A percentile compares a stretch with the other conserved stretches of the same genome.
Evolutionary conservation across 495 filamentous ascomycete species (phyloP).

Genomic region (Daldinia grandis): DNA sequence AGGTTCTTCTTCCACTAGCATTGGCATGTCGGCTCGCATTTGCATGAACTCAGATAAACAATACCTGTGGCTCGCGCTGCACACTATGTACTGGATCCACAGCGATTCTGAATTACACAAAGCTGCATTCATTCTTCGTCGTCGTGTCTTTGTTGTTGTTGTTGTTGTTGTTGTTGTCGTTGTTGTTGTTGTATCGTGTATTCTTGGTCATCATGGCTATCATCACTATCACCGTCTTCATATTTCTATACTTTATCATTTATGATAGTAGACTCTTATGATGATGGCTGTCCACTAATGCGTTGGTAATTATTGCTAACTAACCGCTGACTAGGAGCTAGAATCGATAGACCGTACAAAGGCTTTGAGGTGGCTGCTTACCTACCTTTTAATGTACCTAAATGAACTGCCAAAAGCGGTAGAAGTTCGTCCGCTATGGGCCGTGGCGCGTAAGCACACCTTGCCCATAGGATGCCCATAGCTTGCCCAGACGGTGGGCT

Average conservation of each 20-base stretch:
- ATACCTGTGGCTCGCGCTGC: conserved; percentile 47
- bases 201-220: not conserved
- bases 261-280: not conserved
- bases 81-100: conserved; percentile 40
- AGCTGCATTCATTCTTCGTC: conserved; percentile 3
- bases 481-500: conserved; percentile 27
- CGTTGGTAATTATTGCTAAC: conserved; percentile 19
- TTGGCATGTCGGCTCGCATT: conserved; percentile 42
- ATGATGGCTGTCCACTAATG: not conserved
- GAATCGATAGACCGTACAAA: conserved; percentile 19
- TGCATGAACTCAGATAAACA: conserved; percentile 48
- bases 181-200: not conserved
- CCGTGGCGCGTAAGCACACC: conserved; percentile 12
- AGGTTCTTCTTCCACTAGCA: conserved; percentile 42
- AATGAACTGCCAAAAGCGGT: conserved; percentile 14
- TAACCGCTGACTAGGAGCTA: conserved; percentile 23
- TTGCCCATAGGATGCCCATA: conserved; percentile 3
- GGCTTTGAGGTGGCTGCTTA: conserved; percentile 20
- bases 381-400: conserved; percentile 9
- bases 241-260: conserved; percentile 1
- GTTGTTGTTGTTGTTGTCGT: not conserved
- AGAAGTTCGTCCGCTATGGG: conserved; percentile 9
- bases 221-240: not conserved
- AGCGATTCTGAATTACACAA: conserved; percentile 28
- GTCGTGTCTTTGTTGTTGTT: conserved; percentile 6